Evolutionary conservation across 1,284 basidiomycete species (phyloP), one percentile per base, ranked within the genome.

Genomic region (Ceratobasidium sp.): DNA sequence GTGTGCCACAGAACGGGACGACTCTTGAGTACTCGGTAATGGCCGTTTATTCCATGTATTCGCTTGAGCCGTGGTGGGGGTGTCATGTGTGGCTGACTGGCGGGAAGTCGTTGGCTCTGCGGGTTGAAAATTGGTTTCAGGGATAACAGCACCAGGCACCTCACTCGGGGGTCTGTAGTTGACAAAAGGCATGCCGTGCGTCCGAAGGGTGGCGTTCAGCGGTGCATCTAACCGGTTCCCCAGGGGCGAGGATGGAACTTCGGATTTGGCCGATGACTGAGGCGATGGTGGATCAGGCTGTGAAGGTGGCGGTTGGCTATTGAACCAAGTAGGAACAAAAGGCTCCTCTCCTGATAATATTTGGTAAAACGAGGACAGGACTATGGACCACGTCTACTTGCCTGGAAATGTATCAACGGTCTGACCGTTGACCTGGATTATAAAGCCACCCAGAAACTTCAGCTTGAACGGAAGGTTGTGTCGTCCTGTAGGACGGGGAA

Each of bases 371-470:
- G 27, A 20, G 55, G 3, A 14, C 30, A 33, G 23, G 30, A 1
- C 14, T 57, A 27, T 57, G 23, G 23, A n/a, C 55, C 33, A 38
- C 12, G 20, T 14, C 23, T n/a, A 50, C 71, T 64, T 20, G 55
- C 71, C 60, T 54, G 59, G 71, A 44, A 74, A 74, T n/a, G 71
- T 74, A 54, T 74, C 60, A 50, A 62, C 35, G n/a, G 55, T 48
- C 30, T 33, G 71, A 7, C 35, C 60, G 16, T 48, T 46, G 20
- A 41, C 27, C 20, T 74, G 23, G n/a, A 65, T n/a, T n/a, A 65
- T 64, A 30, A 74, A 59, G 3, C 60, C 71, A 30, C 55, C 46
- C 10, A 60, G 59, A 30, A 74, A 74, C 18, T 44, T 35, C n/a
- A 74, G 71, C 38, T 74, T 74, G 18, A 74, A 74, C 4, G 71